Percentiles rank a stretch among this genome's conserved stretches.
Conservation (phyloP, 1,284 basidiomycete species). For the Puccinia coronata region DNA sequence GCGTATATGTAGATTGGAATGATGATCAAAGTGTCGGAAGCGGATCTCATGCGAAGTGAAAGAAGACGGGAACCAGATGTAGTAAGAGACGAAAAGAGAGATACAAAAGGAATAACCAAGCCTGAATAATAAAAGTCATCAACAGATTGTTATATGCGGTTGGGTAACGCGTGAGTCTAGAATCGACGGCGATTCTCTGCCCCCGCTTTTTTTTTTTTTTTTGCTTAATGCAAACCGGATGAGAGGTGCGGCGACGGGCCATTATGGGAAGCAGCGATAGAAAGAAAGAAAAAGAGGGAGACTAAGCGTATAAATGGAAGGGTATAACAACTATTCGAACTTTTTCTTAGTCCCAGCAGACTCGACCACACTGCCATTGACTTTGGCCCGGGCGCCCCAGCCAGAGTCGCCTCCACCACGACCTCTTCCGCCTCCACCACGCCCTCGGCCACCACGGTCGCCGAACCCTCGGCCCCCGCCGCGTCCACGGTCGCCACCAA, state of each 20-base stretch:
- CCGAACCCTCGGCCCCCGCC: constrained; percentile 60
- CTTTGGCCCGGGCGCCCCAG: constrained; percentile 51
- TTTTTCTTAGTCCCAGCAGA: constrained; percentile 45
- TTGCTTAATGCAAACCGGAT: background rate
- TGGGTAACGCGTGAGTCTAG: too few relatives aligned
- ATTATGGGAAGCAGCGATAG: background rate
- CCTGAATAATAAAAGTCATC: background rate
- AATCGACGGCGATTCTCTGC: background rate
- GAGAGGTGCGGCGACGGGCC: background rate
- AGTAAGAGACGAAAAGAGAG: background rate
- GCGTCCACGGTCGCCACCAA: constrained; percentile 27
- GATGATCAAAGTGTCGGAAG: background rate
- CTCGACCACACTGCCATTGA: constrained; percentile 36
- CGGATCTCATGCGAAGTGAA: background rate
- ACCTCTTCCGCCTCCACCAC: constrained; percentile 60
- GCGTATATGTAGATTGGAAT: background rate
- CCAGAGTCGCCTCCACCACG: constrained; percentile 53
- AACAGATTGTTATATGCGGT: background rate
- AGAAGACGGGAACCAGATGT: background rate
- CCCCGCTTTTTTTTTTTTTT: background rate
- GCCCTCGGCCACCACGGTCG: constrained; percentile 61
- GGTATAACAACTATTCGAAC: constrained; percentile 24
- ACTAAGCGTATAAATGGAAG: background rate
- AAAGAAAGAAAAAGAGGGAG: background rate
- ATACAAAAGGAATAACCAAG: background rate